Conservation (phyloP, 441 rosid genomes). For the Adansonia rubrostipa region DNA sequence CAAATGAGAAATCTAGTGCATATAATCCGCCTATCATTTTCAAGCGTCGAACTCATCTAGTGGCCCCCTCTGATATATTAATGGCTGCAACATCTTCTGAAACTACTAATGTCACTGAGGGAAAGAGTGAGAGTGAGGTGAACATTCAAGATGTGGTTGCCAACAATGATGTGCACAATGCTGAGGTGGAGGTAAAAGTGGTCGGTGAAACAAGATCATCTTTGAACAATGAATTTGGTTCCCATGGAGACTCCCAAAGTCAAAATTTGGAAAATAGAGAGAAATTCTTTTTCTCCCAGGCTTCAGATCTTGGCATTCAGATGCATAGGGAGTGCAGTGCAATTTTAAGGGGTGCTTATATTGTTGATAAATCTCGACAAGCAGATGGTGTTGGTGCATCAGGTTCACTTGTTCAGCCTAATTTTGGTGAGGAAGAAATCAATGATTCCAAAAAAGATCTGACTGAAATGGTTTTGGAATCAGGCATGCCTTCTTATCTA, state of each 20-base stretch:
- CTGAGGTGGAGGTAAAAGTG: slow-evolving; percentile 67
- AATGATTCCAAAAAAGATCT: slow-evolving; percentile 49
- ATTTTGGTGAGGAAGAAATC: slow-evolving; percentile 46
- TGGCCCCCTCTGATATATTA: slow-evolving; percentile 84
- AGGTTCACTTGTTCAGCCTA: slow-evolving; percentile 41
- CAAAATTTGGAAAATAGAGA: slow-evolving; percentile 53
- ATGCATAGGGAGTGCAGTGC: slow-evolving; percentile 60
- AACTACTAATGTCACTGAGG: slow-evolving; percentile 44
- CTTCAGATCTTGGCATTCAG: slow-evolving; percentile 66
- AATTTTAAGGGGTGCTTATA: slow-evolving; percentile 46
- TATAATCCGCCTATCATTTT: slow-evolving; percentile 53
- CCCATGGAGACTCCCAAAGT: slow-evolving; percentile 44
- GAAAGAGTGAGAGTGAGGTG: slow-evolving; percentile 50
- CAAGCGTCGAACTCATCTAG: slow-evolving; percentile 84
- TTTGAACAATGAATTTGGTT: slow-evolving; percentile 51
- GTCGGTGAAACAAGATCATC: slow-evolving; percentile 52
- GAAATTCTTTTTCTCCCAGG: slow-evolving; percentile 69
- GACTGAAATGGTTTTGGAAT: slow-evolving; percentile 51
- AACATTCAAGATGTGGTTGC: slow-evolving; percentile 54
- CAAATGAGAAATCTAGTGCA: slow-evolving; percentile 49
- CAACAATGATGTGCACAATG: slow-evolving; percentile 46
- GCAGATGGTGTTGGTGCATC: slow-evolving; percentile 36
- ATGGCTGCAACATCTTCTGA: slow-evolving; percentile 67
- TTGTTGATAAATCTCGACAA: slow-evolving; percentile 42
- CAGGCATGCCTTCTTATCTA: slow-evolving; percentile 39